Evolutionary conservation across 805 yeast genomes (phyloP).

Genomic region (Ogataea paradorogensis): DNA sequence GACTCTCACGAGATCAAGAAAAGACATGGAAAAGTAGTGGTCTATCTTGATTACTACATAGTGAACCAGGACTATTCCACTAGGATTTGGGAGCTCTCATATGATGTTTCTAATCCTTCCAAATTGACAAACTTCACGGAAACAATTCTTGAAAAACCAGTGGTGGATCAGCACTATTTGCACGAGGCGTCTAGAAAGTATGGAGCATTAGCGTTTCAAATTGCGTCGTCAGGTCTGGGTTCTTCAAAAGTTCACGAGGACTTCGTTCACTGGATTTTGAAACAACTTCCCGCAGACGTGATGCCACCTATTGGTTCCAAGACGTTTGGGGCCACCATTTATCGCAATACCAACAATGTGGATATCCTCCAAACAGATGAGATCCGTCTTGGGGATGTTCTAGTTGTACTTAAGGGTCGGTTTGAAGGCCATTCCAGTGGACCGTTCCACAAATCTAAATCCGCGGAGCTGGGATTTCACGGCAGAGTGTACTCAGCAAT

Average conservation of each 20-base stretch:
- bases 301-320: slow-evolving; percentile 54
- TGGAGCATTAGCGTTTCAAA: slow-evolving; percentile 50
- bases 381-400: slow-evolving; percentile 79
- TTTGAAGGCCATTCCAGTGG: slow-evolving; percentile 63
- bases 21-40: slow-evolving; percentile 50
- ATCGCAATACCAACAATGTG: slow-evolving; percentile 50
- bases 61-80: slow-evolving; percentile 73
- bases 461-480: slow-evolving; percentile 54
- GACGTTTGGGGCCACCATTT: slow-evolving; percentile 72
- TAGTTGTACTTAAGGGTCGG: slow-evolving; percentile 70
- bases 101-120: slow-evolving; percentile 52
- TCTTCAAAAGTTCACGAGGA: slow-evolving; percentile 28
- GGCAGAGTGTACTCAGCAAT: slow-evolving; percentile 55
- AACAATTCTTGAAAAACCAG: slow-evolving; percentile 37
- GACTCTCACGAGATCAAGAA: slow-evolving; percentile 56
- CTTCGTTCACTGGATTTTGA: slow-evolving; percentile 37
- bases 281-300: slow-evolving; percentile 35
- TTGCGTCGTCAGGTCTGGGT: slow-evolving; percentile 41
- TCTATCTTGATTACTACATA: slow-evolving; percentile 65
- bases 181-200: slow-evolving; percentile 45
- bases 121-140: slow-evolving; percentile 42
- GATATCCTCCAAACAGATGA: slow-evolving; percentile 54
- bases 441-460: slow-evolving; percentile 25
- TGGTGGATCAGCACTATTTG: slow-evolving; percentile 43
- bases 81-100: slow-evolving; percentile 55